Conservation (phyloP, 164 flowering plant genomes). For the Aristolochia fimbriata region DNA sequence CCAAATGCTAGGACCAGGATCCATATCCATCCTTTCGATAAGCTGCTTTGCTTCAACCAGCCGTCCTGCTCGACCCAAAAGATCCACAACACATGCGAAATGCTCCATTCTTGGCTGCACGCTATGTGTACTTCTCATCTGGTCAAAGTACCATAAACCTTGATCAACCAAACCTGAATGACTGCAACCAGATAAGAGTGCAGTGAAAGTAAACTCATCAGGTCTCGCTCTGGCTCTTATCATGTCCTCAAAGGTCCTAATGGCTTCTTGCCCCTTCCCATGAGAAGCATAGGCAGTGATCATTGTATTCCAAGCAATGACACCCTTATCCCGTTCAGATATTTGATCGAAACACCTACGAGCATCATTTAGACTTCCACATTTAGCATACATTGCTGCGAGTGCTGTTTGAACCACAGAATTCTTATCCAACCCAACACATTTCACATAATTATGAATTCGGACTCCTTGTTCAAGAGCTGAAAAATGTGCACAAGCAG, state of each 20-base stretch:
- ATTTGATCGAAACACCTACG: conserved; percentile 24
- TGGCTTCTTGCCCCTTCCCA: conserved; percentile 34
- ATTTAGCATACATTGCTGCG: conserved; percentile 48
- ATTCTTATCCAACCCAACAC: conserved; percentile 30
- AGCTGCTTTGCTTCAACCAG: conserved; percentile 32
- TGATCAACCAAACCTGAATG: conserved; percentile 43
- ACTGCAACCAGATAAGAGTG: conserved; percentile 48
- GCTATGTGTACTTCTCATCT: conserved; percentile 23
- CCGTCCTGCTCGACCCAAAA: conserved; percentile 41
- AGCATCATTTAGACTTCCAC: conserved; percentile 39
- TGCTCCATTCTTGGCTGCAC: conserved; percentile 38
- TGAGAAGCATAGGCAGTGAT: conserved; percentile 54
- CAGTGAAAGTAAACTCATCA: conserved; percentile 37
- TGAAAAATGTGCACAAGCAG: conserved; percentile 43
- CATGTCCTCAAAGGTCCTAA: conserved; percentile 38
- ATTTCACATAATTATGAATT: conserved; percentile 32
- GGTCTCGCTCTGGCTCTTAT: conserved; percentile 31
- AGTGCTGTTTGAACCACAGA: conserved; percentile 36
- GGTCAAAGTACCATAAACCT: conserved; percentile 34
- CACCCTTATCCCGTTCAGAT: conserved; percentile 15
- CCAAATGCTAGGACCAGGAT: conserved; percentile 46
- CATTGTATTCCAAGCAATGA: conserved; percentile 44
- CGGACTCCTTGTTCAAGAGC: conserved; percentile 37
- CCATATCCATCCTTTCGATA: conserved; percentile 26
- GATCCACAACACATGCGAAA: conserved; percentile 47